Evolutionary conservation across 2,329 filamentous ascomycete genomes (phyloP), one percentile per base, ranked within the genome.

Genomic region (Niveomyces coronatus): DNA sequence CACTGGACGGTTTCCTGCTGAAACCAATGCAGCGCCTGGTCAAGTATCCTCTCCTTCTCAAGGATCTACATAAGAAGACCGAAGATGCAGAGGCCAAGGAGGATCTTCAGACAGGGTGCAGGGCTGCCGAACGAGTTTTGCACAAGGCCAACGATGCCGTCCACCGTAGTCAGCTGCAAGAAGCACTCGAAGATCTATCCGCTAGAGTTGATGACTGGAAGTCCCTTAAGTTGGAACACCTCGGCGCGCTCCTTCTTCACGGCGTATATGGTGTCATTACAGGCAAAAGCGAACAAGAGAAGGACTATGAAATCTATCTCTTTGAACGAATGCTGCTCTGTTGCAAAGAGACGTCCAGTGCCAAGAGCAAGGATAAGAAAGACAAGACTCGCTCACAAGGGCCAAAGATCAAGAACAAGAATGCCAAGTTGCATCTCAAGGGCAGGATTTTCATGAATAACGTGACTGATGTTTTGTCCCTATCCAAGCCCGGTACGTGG

Each of bases 371-470:
- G 57, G 84, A 86, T 40, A 89, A 85, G 55, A 80, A 76, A 50
- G 77, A 80, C 53, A 77, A 76, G 53, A 72, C 70, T 5, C 65
- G 65, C 40, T 70, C 71, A 1, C 65, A 64, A 3, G 64, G 60
- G 6, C 71, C 76, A 41, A 85, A 79, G 57, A 55, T 60, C 32
- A 63, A 65, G 31, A 76, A 72, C 52, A 79, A 76, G 56, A 83
- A 76, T 51, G 82, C 82, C 29, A 94, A 89, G 61, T 70, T 96
- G 44, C 88, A 95, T 60, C 71, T 98, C 20, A 98, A 98, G 62
- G 91, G 91, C 27, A 79, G 91, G 36, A 98, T 98, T 52, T 96
- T 95, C 64, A 96, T 98, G 88, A 87, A 88, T 49, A 98, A 98
- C 54, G 89, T 98, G 39, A 96, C 88, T 27, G 86, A 95, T 57